Evolutionary conservation across 495 filamentous ascomycete species (phyloP).

Genomic region (Xylaria venustula): DNA sequence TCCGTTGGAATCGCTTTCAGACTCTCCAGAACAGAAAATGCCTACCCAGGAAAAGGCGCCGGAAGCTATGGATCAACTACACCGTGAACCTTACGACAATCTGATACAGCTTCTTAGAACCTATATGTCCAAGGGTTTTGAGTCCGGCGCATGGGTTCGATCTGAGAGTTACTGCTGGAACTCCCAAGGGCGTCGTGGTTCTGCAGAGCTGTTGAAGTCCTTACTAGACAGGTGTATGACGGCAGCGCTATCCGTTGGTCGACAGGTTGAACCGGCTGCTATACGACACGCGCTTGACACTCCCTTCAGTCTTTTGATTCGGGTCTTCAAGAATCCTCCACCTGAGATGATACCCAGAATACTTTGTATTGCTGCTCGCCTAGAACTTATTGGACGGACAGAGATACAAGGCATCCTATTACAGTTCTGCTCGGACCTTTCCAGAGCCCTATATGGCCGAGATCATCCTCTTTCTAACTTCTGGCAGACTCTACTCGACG

Average conservation of each 20-base stretch:
- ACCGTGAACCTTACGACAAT: constrained; percentile 17
- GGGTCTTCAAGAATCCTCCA: constrained; percentile 30
- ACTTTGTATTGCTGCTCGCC: constrained; percentile 23
- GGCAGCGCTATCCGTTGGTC: constrained; percentile 25
- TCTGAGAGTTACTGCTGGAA: constrained; percentile 26
- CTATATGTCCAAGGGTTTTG: constrained; percentile 23
- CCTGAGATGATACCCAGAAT: constrained; percentile 27
- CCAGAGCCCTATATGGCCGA: constrained; percentile 16
- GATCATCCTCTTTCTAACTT: constrained; percentile 22
- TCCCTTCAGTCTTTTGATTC: constrained; percentile 28
- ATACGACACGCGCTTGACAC: constrained; percentile 22
- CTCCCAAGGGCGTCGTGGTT: constrained; percentile 21
- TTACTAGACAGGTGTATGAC: constrained; percentile 30
- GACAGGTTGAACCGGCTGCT: constrained; percentile 24
- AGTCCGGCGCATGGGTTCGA: constrained; percentile 24
- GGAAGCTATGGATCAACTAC: neutral
- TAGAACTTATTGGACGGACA: constrained; percentile 24
- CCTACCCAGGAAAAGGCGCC: neutral
- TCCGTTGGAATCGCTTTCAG: constrained; percentile 1
- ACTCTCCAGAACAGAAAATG: neutral
- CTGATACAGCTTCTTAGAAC: constrained; percentile 18
- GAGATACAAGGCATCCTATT: constrained; percentile 28
- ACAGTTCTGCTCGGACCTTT: constrained; percentile 28
- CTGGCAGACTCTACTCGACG: constrained; percentile 25
- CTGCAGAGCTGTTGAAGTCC: constrained; percentile 26